A percentile compares a stretch with the other conserved stretches of the same genome.
Conservation (phyloP, 805 yeast genomes). For the Pichia membranifaciens region DNA sequence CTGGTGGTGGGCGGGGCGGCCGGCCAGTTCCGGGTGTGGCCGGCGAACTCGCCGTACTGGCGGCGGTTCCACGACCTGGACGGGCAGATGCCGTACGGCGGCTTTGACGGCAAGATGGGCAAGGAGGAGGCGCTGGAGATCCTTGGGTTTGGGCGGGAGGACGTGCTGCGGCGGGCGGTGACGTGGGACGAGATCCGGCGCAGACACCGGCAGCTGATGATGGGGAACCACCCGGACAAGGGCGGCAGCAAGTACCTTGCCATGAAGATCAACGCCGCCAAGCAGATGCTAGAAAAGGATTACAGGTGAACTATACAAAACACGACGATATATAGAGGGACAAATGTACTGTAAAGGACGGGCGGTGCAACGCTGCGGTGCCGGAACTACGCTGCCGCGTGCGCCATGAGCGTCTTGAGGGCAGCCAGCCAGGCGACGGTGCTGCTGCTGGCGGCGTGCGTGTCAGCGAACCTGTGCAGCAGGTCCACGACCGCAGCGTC, state of each 20-base stretch:
- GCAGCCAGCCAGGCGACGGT: not conserved
- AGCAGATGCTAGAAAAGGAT: constrained; percentile 62
- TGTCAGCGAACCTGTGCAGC: not conserved
- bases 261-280: constrained; percentile 82
- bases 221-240: constrained; percentile 81
- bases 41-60: constrained; percentile 7
- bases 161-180: not conserved
- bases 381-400: not conserved
- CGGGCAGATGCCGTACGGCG: constrained; percentile 41
- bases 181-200: constrained; percentile 59
- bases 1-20: constrained; percentile 14
- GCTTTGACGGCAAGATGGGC: constrained; percentile 59
- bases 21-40: constrained; percentile 1
- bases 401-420: not conserved
- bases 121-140: constrained; percentile 67
- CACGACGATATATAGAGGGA: not conserved
- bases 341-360: too few relatives aligned
- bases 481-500: not conserved
- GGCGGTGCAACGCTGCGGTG: too few relatives aligned
- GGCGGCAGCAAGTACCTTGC: constrained; percentile 83
- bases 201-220: constrained; percentile 71
- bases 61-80: constrained; percentile 26
- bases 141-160: constrained; percentile 45
- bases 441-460: not conserved
- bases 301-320: not conserved